Base-by-base conservation (phyloP, 2,329 filamentous ascomycete species). In the Leptodontidium sp. region DNA sequence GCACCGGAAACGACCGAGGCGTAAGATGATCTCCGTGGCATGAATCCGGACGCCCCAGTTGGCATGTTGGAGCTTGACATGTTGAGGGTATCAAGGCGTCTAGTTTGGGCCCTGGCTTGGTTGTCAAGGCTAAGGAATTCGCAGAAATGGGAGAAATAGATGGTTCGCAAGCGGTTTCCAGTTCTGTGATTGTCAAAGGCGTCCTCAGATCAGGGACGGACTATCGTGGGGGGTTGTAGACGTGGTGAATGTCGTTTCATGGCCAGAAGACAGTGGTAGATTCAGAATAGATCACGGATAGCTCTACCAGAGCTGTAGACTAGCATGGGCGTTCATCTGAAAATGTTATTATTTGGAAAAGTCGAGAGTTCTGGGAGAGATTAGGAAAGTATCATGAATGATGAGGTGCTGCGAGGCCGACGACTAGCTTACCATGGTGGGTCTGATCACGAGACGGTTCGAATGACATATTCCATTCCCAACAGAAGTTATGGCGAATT, bases 1-100 rank as follows among this genome's bases (percentile, higher is more conserved):
- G 82, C 82, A 61, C 86, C 87, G 64, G 86, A 85, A 67, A 87
- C 83, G 68, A 89, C 86, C 32, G 87, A 88, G 74, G 88, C 87
- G 80, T 89, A 89, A 63, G 88, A 90, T 52, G 85, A 86, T 72
- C 87, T 82, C 77, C 86, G 84, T 74, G 81, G 82, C 71, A 80
- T 77, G 58, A 81, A 79, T 65, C 81, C 74, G 50, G 76, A 74
- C 71, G 78, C 73, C 67, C 77, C 77, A 74, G 77, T 76, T 53
- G 77, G 76, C 76, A 78, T 79, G 71, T 71, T 73, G 29, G 73
- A 73, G 62, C 77, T 74, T 73, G 74, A 74, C 70, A 73, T 70
- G 24, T 73, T 15, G 52, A 47, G 35, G 50, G 4, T 17, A 35
- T 53, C 47, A 52, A 49, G 43, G 32, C 29, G 63, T 58, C 52